A percentile compares a stretch with the other conserved stretches of the same genome.
Evolutionary conservation across 306 rosid genomes (phyloP).

Genomic region (Casuarina glauca): DNA sequence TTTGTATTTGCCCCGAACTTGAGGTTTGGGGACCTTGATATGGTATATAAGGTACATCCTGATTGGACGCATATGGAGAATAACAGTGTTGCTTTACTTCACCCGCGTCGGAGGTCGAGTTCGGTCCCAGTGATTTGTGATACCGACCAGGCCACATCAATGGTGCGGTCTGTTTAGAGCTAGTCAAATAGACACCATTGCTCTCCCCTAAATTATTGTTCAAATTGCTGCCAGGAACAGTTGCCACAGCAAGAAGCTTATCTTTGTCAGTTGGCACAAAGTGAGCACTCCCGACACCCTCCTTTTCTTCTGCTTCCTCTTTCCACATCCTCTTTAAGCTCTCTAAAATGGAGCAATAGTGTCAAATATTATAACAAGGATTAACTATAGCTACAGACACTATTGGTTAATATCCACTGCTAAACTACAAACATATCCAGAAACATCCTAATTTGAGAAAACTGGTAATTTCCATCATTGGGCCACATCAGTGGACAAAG

Average conservation of each 20-base stretch:
- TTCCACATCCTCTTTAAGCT: constrained; percentile 19
- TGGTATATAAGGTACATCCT: constrained; percentile 3
- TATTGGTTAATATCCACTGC: neutral
- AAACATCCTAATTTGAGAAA: neutral
- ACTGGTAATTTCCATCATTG: neutral
- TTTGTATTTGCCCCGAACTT: neutral
- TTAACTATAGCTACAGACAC: neutral
- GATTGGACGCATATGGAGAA: neutral
- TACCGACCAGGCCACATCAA: neutral
- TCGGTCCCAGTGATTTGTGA: constrained; percentile 3
- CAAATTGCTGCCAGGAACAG: neutral
- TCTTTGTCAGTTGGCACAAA: neutral
- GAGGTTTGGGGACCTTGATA: constrained; percentile 19
- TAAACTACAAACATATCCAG: neutral
- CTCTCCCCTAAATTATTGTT: constrained; percentile 2
- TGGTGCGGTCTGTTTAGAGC: constrained; percentile 7
- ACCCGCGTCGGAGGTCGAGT: neutral
- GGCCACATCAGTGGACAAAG: neutral
- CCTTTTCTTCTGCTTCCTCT: constrained; percentile 5
- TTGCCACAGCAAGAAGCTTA: constrained; percentile 14
- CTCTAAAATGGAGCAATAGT: constrained; percentile 19
- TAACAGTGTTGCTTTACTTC: neutral
- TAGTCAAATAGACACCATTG: neutral
- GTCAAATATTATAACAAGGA: neutral
- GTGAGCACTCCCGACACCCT: constrained; percentile 1